Base-by-base conservation (phyloP, 2,329 filamentous ascomycete species). In the Aspergillus quadrilineatus region DNA sequence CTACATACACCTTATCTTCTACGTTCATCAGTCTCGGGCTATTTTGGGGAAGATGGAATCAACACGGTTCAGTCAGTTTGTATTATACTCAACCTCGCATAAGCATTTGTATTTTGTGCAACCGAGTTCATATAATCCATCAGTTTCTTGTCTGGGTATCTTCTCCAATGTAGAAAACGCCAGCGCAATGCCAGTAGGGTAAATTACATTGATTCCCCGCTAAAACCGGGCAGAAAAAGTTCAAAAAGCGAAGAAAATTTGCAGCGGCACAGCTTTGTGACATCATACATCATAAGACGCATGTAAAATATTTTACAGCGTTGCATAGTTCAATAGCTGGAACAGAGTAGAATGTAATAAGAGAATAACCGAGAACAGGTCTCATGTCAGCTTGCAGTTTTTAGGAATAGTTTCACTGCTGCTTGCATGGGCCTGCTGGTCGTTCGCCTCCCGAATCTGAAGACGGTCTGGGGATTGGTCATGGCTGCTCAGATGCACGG, bases 101-200 rank as follows among this genome's bases (percentile, higher is more conserved):
- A 48, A 7, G 12, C 14, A 17, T 5, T 22, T 4, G 15, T n/a
- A n/a, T 9, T 9, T 22, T 39, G 32, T 46, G 32, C 34, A 17
- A 22, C 22, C 41, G 34, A 46, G 22, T 47, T 47, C 34, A 42
- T 22, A 22, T 22, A 22, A 22, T 48, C 36, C 46, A 43, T 32
- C 9, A 8, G 12, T 53, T 46, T 46, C 32, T 32, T 26, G 32
- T 46, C 12, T 17, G 37, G 50, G 50, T 53, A 53, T 53, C 50
- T 53, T 39, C 4, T 15, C 28, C 30, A 45, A 30, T 22, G 8
- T 10, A 12, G 9, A 50, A 50, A 55, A 55, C 52, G 45, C 44
- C 44, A 36, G 30, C 14, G n/a, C 28, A 22, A 30, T 54, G 39
- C 12, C 42, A 42, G 15, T 5, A 54, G 17, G 28, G 30, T 12